A percentile compares a stretch with the other conserved stretches of the same genome.
Evolutionary conservation across 2,329 filamentous ascomycete genomes (phyloP).

Genomic region (Penicillium sp.): DNA sequence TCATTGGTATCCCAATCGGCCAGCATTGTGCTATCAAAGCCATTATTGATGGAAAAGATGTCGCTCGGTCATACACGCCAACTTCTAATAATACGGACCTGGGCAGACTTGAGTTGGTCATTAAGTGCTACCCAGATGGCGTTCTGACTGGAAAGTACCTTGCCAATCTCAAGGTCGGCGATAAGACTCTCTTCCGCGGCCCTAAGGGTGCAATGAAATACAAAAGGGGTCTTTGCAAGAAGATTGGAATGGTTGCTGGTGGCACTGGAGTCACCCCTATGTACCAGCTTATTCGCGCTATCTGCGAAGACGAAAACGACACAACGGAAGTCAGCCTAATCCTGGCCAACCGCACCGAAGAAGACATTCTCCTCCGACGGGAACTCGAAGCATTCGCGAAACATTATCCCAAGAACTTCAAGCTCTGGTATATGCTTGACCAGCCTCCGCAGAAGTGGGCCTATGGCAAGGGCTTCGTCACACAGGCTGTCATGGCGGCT

Average conservation of each 20-base stretch:
- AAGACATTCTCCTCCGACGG: conserved; percentile 59
- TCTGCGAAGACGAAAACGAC: conserved; percentile 61
- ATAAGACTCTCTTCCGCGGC: conserved; percentile 35
- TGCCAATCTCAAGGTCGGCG: conserved; percentile 30
- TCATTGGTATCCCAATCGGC: conserved; percentile 57
- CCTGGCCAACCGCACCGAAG: conserved; percentile 60
- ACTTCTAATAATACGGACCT: conserved; percentile 36
- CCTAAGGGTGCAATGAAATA: conserved; percentile 40
- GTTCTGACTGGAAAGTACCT: conserved; percentile 12
- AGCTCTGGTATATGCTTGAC: conserved; percentile 51
- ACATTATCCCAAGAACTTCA: conserved; percentile 52
- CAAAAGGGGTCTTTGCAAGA: conserved; percentile 26
- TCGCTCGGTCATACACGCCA: conserved; percentile 56
- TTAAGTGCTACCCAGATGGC: conserved; percentile 24
- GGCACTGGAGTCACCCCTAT: conserved; percentile 51
- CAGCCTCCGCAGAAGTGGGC: conserved; percentile 47
- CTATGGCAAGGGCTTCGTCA: conserved; percentile 40
- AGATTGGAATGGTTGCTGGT: conserved; percentile 42
- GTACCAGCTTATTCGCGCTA: conserved; percentile 63
- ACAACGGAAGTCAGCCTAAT: conserved; percentile 57
- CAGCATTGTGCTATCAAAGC: conserved; percentile 58
- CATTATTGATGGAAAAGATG: conserved; percentile 45
- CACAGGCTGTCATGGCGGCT: conserved; percentile 49
- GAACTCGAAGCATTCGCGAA: conserved; percentile 50
- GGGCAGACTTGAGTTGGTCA: conserved; percentile 35